phyloP scores from a whole-genome alignment of 129 eudicot genomes.

The Apium graveolens region DNA sequence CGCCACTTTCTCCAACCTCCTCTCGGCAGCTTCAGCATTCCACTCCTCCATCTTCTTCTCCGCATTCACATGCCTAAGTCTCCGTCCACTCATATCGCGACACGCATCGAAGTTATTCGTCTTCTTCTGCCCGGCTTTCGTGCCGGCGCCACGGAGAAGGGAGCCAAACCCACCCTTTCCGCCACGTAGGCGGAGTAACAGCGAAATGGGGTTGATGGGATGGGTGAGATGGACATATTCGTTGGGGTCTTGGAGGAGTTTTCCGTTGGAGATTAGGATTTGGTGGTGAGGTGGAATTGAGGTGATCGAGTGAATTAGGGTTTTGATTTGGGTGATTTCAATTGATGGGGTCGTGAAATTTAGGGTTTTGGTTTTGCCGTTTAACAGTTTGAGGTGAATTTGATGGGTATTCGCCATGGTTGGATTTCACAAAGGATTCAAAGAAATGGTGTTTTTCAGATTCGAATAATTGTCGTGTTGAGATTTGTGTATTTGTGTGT shows the following conservation, averaged over 20 bases:
- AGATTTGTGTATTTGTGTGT: not conserved
- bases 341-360: slow-evolving; percentile 8
- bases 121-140: slow-evolving; percentile 96
- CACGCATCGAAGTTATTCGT: slow-evolving; percentile 94
- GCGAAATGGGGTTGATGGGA: slow-evolving; percentile 25
- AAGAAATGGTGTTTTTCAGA: too few species aligned
- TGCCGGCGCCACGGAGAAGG: slow-evolving; percentile 80
- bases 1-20: slow-evolving; percentile 81
- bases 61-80: slow-evolving; percentile 42
- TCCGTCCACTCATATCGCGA: slow-evolving; percentile 97
- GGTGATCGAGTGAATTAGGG: slow-evolving; percentile 28
- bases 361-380: slow-evolving; percentile 15
- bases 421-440: not conserved
- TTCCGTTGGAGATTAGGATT: slow-evolving; percentile 36
- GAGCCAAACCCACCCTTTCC: slow-evolving; percentile 97
- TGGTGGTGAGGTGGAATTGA: slow-evolving; percentile 45
- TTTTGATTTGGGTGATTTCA: not conserved
- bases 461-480: not conserved
- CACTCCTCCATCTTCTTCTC: slow-evolving; percentile 98
- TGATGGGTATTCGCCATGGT: slow-evolving; percentile 37
- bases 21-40: slow-evolving; percentile 70
- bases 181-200: slow-evolving; percentile 64
- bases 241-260: slow-evolving; percentile 29
- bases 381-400: slow-evolving; percentile 36
- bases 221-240: slow-evolving; percentile 13